A percentile compares a stretch with the other conserved stretches of the same genome.
Evolutionary conservation across 805 yeast genomes (phyloP).

Genomic region (Kluyveromyces nonfermentans): DNA sequence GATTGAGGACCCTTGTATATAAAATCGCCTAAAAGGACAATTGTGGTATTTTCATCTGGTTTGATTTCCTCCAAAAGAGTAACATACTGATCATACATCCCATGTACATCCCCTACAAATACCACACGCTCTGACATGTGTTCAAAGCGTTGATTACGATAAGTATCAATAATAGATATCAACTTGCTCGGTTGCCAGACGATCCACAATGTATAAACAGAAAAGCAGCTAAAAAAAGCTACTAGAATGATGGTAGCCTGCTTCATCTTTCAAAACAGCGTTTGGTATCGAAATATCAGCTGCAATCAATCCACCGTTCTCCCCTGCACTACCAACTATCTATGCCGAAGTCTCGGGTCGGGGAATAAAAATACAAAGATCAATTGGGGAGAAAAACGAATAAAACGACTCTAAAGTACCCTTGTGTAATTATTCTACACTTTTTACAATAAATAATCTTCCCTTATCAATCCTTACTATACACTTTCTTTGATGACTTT

Average conservation of each 20-base stretch:
- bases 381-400: no score
- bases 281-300: background rate
- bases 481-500: no score
- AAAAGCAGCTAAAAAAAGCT: background rate
- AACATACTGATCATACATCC: conserved; percentile 49
- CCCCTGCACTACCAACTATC: no score
- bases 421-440: no score
- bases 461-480: no score
- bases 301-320: no score
- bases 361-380: no score
- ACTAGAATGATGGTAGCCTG: background rate
- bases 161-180: background rate
- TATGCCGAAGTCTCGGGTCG: no score
- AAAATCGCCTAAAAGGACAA: conserved; percentile 77
- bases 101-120: conserved; percentile 84
- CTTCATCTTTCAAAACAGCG: background rate
- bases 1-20: conserved; percentile 79
- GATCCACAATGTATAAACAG: background rate
- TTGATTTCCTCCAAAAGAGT: conserved; percentile 41
- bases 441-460: no score
- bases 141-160: background rate
- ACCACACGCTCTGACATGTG: conserved; percentile 37
- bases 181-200: background rate
- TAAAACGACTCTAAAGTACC: no score
- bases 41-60: conserved; percentile 32